Evolutionary conservation across 495 filamentous ascomycete species (phyloP), one percentile per base, ranked within the genome.

Genomic region (Tuber magnatum): DNA sequence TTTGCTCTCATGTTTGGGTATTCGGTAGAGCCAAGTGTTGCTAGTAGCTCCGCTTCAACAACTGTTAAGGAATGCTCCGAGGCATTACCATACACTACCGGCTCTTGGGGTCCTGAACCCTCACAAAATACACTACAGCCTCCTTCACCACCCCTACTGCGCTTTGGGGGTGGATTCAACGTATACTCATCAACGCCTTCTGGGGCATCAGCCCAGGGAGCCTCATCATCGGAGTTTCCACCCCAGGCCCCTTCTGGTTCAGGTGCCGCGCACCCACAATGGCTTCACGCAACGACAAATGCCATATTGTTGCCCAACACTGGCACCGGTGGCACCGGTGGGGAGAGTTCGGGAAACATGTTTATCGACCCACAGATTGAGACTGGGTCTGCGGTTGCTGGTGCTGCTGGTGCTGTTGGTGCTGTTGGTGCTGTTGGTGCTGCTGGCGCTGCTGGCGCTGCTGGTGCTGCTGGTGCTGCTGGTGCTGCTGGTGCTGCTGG

Each of bases 1-100:
- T 82, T 82, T 32, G 80, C 81, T 46, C 73, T 75, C 41, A 80
- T 81, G 75, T 82, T 82, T 22, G 80, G 80, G 7, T 82, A 81
- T 38, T 78, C 79, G 56, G 77, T 79, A 18, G 76, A 73, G n/a
- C 72, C 56, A 65, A 65, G 28, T 35, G 28, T 65, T 65, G 28
- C 56, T 65, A 65, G 56, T 4, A 18, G 56, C 14, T 65, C 56
- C 12, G 28, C 56, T 65, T 65, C 28, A 20, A 65, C 56, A 4
- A 28, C 28, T 35, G 28, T 35, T 16, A 65, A 65, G 56, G 56
- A 65, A 35, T 28, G 56, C 35, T 65, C 56, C 56, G 28, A 20
- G 28, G 56, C 28, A 35, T 3, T 14, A 8, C 56, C 56, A 35
- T 28, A 28, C 6, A 20, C 28, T 65, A 18, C 56, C 56, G 28